phyloP scores from a whole-genome alignment of 1,284 basidiomycete species.

The Melampsora medusae region DNA sequence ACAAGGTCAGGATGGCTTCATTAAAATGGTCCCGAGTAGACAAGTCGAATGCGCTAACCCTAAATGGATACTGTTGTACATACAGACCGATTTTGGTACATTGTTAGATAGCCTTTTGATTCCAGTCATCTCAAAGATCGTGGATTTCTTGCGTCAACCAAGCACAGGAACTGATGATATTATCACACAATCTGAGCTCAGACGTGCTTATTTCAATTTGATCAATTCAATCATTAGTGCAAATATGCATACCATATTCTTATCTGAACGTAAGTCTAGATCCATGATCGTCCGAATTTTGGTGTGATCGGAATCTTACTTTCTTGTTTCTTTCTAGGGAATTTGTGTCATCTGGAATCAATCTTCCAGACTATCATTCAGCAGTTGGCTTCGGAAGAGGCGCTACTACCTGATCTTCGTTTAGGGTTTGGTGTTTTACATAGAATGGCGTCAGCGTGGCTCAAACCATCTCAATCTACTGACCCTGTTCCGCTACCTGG shows the following conservation, averaged over 20 bases:
- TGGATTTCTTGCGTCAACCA: slow-evolving; percentile 74
- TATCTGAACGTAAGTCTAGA: slow-evolving; percentile 70
- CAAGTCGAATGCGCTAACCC: background rate
- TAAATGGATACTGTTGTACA: background rate
- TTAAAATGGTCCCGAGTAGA: slow-evolving; percentile 8
- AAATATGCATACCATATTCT: slow-evolving; percentile 78
- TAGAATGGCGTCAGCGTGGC: slow-evolving; percentile 72
- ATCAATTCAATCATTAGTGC: slow-evolving; percentile 78
- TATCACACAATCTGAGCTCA: slow-evolving; percentile 77
- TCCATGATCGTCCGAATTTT: slow-evolving; percentile 23
- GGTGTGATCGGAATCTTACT: background rate
- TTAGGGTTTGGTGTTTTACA: slow-evolving; percentile 78
- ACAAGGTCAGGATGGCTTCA: slow-evolving; percentile 65
- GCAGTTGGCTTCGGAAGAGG: slow-evolving; percentile 65
- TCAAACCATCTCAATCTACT: slow-evolving; percentile 53
- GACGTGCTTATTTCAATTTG: slow-evolving; percentile 82
- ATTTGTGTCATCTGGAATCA: slow-evolving; percentile 74
- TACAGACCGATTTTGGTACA: slow-evolving; percentile 70
- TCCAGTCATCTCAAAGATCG: slow-evolving; percentile 80
- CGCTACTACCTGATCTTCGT: slow-evolving; percentile 73
- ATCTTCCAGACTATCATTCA: slow-evolving; percentile 66
- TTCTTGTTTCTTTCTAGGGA: slow-evolving; percentile 61
- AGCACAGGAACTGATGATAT: slow-evolving; percentile 87
- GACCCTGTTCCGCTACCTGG: slow-evolving; percentile 67
- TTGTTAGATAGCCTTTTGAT: slow-evolving; percentile 88